Evolutionary conservation across 148 eudicot species (phyloP).

Genomic region (Chenopodium quinoa): DNA sequence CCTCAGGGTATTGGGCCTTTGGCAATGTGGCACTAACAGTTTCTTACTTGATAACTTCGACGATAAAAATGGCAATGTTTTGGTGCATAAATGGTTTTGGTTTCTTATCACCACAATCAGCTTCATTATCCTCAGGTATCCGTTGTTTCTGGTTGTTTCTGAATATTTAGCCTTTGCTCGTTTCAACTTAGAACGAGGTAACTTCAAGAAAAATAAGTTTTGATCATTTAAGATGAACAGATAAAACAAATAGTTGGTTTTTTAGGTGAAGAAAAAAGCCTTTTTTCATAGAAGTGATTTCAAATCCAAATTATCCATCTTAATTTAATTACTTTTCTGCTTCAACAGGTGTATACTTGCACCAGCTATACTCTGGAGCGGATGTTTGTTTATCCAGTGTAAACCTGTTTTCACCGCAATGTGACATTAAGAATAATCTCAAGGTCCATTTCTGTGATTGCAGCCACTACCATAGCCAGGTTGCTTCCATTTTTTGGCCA

Average conservation of each 20-base stretch:
- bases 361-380: slow-evolving; percentile 63
- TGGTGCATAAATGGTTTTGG: slow-evolving; percentile 50
- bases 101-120: slow-evolving; percentile 52
- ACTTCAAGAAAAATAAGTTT: too few relatives aligned
- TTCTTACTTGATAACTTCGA: slow-evolving; percentile 56
- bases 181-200: too few relatives aligned
- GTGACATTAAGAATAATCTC: slow-evolving; percentile 49
- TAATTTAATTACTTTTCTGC: background rate
- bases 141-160: slow-evolving; percentile 45
- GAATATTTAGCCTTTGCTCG: background rate
- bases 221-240: too few relatives aligned
- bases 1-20: slow-evolving; percentile 83
- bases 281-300: too few relatives aligned
- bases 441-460: slow-evolving; percentile 50
- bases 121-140: slow-evolving; percentile 58
- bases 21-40: slow-evolving; percentile 45
- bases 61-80: slow-evolving; percentile 30
- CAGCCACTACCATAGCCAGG: slow-evolving; percentile 54
- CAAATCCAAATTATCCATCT: background rate
- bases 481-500: slow-evolving; percentile 84
- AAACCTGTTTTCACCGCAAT: slow-evolving; percentile 48
- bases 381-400: slow-evolving; percentile 44
- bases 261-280: too few relatives aligned
- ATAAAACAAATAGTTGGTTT: too few relatives aligned
- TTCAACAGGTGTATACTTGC: slow-evolving; percentile 57